These are phyloP conservation scores for Adenanthera pavonina DNA, from an alignment of 306 rosid genomes.

Conservation along the genomic window DNA sequence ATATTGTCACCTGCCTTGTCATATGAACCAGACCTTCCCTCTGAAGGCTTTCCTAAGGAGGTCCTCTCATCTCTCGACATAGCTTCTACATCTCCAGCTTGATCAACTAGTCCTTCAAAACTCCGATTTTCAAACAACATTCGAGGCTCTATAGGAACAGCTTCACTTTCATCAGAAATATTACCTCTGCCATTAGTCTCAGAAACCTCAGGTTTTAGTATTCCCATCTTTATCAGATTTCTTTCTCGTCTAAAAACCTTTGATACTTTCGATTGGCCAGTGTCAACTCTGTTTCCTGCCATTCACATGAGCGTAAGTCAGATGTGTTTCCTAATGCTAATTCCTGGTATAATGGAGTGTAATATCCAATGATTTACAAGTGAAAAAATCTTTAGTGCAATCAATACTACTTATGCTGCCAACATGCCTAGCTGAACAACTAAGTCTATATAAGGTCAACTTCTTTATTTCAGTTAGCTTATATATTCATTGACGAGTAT, in stretches of 20 bases:
- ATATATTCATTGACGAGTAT: too few species aligned
- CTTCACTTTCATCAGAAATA: constrained; percentile 54
- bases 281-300: constrained; percentile 58
- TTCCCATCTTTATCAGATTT: constrained; percentile 74
- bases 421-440: too few species aligned
- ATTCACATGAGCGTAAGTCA: constrained; percentile 33
- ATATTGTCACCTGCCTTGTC: constrained; percentile 50
- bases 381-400: too few species aligned
- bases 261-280: constrained; percentile 57
- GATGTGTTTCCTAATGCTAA: constrained; percentile 21
- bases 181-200: constrained; percentile 54
- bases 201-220: constrained; percentile 60
- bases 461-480: too few species aligned
- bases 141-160: constrained; percentile 43
- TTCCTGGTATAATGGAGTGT: background rate
- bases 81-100: constrained; percentile 44
- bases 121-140: constrained; percentile 48
- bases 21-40: constrained; percentile 50
- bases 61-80: constrained; percentile 56
- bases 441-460: too few species aligned
- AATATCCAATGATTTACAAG: constrained; percentile 3
- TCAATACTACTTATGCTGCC: too few species aligned
- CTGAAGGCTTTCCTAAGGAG: constrained; percentile 57
- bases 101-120: constrained; percentile 48
- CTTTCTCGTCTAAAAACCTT: constrained; percentile 72